Base-by-base conservation (phyloP, 441 rosid species). In the Gossypium davidsonii region DNA sequence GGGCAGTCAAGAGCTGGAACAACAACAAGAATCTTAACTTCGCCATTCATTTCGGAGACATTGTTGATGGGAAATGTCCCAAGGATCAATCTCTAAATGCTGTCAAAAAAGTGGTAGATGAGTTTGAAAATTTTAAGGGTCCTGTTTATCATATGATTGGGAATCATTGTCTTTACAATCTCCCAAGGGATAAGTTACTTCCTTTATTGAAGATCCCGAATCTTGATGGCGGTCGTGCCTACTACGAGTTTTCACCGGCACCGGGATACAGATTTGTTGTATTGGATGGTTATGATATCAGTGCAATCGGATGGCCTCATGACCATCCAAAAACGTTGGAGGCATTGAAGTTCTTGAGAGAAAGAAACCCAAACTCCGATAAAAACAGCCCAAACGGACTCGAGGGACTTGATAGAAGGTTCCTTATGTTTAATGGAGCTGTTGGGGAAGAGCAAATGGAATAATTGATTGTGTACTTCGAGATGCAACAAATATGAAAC, bases 91-190 rank as follows among this genome's bases (percentile, higher is more conserved):
- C 98, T 7, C 67, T 89, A 28, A 60, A 78, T 70, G 80, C 86
- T 26, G 88, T 88, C 15, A 82, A 79, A 79, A 87, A 83, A 76
- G 74, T 92, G 1, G 83, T 69, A 10, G 10, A 20, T 62, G 94
- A 89, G 56, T 91, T 92, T 59, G 80, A 85, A 57, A 88, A 85
- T 25, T 91, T 91, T 74, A 74, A 80, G 3, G 91, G 97, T 34
- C 89, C 87, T 0, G 82, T 86, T 9, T 86, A 88, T 85, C 98
- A 94, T 75, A 77, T 90, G 90, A 92, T 94, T 62, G 98, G 98
- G 5, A 91, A 94, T 73, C 99, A 94, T 77, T 92, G 98, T 73
- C 91, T 92, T 9, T 94, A 94, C 82, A 92, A 92, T 78, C 97
- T 94, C 75, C 90, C 92, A 3, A 91, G 97, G 2, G 81, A 82